Evolutionary conservation across 2,329 filamentous ascomycete genomes (phyloP), one percentile per base, ranked within the genome.

Genomic region (Ophiocordyceps camponoti-leonardi): DNA sequence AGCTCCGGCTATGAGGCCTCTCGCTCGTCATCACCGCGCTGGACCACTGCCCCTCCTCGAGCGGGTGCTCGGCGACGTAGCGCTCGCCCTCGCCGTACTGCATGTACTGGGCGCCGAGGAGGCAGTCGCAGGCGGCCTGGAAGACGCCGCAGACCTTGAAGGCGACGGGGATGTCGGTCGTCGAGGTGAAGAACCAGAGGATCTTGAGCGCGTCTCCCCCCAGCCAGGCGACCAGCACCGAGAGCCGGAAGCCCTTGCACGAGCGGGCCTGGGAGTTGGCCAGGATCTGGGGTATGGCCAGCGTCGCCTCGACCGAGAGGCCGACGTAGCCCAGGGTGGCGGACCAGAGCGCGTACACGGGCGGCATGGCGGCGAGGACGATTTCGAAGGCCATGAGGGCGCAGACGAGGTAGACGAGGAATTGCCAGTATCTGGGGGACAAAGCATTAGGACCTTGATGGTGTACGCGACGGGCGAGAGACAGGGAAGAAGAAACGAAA

Each of bases 121-220:
- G 79, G 43, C 70, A 64, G 64, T 93, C 85, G 63, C 86, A 90
- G 20, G 66, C 67, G 19, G 83, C 82, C 67, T 92, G 85, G 62
- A 92, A 87, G 46, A 86, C 69, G 51, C 83, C 86, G 57, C 84
- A 90, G 19, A 86, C 63, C 67, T 90, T 90, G 63, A 92, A 93
- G 1, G 82, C 77, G 72, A 73, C 73, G 0, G 85, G 84, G 30
- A 92, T 85, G 54, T 73, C 68, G 4, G 75, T 75, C 1, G 71
- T 75, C 1, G 81, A 75, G 2, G 79, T 83, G 49, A 88, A 82
- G 66, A 90, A 92, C 78, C 78, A 82, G 56, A 86, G 83, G 72
- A 90, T 83, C 71, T 93, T 93, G 79, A 92, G 86, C 10, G 75
- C 69, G 61, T 93, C 85, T 49, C 85, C 85, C 3, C 81, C 65